Conservation (phyloP, 1,139 yeast genomes). For the Ogataea hybrid region DNA sequence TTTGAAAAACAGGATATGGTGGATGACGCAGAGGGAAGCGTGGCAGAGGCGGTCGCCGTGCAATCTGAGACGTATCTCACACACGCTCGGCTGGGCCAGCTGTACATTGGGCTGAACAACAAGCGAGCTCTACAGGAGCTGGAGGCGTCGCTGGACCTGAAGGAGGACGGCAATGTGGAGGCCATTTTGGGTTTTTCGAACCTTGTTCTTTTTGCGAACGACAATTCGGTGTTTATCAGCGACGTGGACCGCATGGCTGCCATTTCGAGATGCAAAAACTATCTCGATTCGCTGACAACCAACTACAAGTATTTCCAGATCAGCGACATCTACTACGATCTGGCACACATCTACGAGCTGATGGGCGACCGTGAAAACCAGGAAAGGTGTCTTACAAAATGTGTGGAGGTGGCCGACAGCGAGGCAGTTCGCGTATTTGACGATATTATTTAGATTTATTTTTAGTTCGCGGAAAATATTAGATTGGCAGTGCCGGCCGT, state of each 20-base stretch:
- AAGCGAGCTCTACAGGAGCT: constrained; percentile 59
- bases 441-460: constrained; percentile 7
- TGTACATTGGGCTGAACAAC: constrained; percentile 40
- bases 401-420: constrained; percentile 64
- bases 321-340: constrained; percentile 73
- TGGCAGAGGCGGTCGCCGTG: constrained; percentile 65
- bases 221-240: constrained; percentile 34
- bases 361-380: constrained; percentile 55
- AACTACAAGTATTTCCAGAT: constrained; percentile 51
- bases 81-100: constrained; percentile 53
- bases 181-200: constrained; percentile 69
- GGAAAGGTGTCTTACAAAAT: constrained; percentile 58
- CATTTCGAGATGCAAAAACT: constrained; percentile 57
- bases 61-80: constrained; percentile 52
- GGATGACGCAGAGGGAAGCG: constrained; percentile 69
- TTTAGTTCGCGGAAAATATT: constrained; percentile 1
- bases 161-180: constrained; percentile 46
- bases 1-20: constrained; percentile 56
- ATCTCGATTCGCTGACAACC: constrained; percentile 59
- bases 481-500: constrained; percentile 5
- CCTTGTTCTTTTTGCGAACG: constrained; percentile 43
- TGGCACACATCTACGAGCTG: constrained; percentile 63
- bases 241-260: constrained; percentile 63
- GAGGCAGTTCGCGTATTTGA: constrained; percentile 55
- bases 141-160: constrained; percentile 60